Percentiles rank a stretch among this genome's conserved stretches.
phyloP scores from a whole-genome alignment of 257 asterid species.

The Galeopsis tetrahit region DNA sequence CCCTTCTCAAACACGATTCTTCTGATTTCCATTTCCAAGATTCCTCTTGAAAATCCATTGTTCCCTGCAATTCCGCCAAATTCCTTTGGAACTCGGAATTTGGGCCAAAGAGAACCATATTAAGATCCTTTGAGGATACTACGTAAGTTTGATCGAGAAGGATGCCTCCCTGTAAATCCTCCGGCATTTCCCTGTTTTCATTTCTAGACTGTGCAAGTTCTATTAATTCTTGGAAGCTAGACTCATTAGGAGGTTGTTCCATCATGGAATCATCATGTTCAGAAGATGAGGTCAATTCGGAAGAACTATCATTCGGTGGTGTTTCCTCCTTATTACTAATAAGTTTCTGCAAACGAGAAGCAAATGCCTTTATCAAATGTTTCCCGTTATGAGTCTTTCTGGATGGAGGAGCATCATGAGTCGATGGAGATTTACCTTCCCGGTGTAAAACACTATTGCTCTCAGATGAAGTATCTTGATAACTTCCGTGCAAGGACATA shows the following conservation, averaged over 20 bases:
- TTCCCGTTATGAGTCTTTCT: slow-evolving; percentile 60
- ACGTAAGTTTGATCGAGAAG: slow-evolving; percentile 68
- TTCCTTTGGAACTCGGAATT: slow-evolving; percentile 59
- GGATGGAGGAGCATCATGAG: slow-evolving; percentile 40
- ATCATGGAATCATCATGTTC: slow-evolving; percentile 53
- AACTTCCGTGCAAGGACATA: slow-evolving; percentile 69
- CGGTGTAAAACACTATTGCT: slow-evolving; percentile 30
- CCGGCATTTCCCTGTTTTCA: slow-evolving; percentile 54
- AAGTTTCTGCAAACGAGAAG: slow-evolving; percentile 67
- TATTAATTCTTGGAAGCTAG: slow-evolving; percentile 57
- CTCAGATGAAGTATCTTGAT: slow-evolving; percentile 42
- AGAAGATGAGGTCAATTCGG: slow-evolving; percentile 54
- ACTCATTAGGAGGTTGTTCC: slow-evolving; percentile 38
- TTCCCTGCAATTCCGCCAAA: slow-evolving; percentile 70
- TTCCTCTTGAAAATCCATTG: slow-evolving; percentile 62
- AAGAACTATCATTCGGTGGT: slow-evolving; percentile 43
- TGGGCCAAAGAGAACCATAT: slow-evolving; percentile 65
- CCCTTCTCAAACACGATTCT: slow-evolving; percentile 53
- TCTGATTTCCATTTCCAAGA: slow-evolving; percentile 73
- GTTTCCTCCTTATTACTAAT: slow-evolving; percentile 63
- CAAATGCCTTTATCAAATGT: slow-evolving; percentile 65
- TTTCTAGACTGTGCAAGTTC: slow-evolving; percentile 50
- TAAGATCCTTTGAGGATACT: slow-evolving; percentile 59
- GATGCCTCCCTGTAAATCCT: slow-evolving; percentile 70
- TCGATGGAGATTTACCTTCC: slow-evolving; percentile 38